Evolutionary conservation across 768 basidiomycete species (phyloP).

Genomic region (Mycena venus): DNA sequence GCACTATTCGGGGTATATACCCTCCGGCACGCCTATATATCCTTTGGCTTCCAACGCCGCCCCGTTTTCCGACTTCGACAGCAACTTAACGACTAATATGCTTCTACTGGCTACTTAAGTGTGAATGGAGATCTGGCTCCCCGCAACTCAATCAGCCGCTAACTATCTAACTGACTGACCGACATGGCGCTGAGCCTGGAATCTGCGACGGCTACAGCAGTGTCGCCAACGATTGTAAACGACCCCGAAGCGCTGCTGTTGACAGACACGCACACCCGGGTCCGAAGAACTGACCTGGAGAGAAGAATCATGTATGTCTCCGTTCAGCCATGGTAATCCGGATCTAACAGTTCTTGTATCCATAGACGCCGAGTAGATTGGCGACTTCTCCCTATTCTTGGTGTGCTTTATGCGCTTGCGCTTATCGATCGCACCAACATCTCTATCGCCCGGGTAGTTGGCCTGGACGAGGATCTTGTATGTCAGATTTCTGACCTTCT

Average conservation of each 20-base stretch:
- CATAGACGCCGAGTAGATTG: slow-evolving; percentile 55
- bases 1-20: slow-evolving; percentile 19
- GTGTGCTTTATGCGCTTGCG: slow-evolving; percentile 53
- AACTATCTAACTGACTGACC: not conserved
- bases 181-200: slow-evolving; percentile 8
- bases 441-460: slow-evolving; percentile 55
- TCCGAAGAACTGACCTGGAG: slow-evolving; percentile 15
- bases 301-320: slow-evolving; percentile 27
- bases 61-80: slow-evolving; percentile 21
- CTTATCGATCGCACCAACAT: slow-evolving; percentile 58
- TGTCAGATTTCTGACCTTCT: slow-evolving; percentile 22
- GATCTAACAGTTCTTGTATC: slow-evolving; percentile 28
- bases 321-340: not conserved
- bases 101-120: slow-evolving; percentile 28
- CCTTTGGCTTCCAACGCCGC: slow-evolving; percentile 24
- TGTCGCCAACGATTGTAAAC: not conserved
- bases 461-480: slow-evolving; percentile 57
- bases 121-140: slow-evolving; percentile 5
- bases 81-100: slow-evolving; percentile 30
- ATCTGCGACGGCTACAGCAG: not conserved
- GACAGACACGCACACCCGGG: slow-evolving; percentile 11
- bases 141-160: slow-evolving; percentile 9
- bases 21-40: slow-evolving; percentile 25
- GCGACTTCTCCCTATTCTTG: slow-evolving; percentile 55
- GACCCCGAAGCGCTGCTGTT: slow-evolving; percentile 23